Conservation (phyloP, 163 green algal genomes). For the Chloromonas sp. region DNA sequence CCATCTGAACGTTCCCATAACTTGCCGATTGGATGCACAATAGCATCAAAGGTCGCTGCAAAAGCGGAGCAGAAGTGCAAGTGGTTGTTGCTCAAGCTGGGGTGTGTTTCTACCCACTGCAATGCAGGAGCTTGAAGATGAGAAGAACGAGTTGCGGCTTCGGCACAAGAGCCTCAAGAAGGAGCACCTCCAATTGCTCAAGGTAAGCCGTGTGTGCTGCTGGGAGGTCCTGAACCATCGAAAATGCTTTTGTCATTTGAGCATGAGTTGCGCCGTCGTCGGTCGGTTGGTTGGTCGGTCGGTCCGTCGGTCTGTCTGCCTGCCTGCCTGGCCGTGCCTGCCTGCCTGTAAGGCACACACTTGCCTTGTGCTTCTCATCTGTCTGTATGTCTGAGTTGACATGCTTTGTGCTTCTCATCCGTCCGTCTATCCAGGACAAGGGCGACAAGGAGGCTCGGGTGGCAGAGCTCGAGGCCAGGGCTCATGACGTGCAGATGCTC, state of each 20-base stretch:
- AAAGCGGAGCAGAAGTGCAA: background rate
- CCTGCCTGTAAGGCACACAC: no score
- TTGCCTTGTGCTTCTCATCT: no score
- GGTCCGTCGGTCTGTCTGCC: no score
- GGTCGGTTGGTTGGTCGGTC: no score
- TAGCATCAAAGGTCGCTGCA: background rate
- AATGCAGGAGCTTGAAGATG: constrained; percentile 56
- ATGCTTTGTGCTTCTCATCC: no score
- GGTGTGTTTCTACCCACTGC: background rate
- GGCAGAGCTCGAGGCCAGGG: constrained; percentile 51
- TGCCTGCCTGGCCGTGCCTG: background rate
- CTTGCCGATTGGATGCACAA: background rate
- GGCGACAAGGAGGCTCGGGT: constrained; percentile 50
- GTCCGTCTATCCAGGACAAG: constrained; percentile 33
- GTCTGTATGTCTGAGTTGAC: no score
- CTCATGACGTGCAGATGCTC: constrained; percentile 58
- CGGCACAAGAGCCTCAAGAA: constrained; percentile 55
- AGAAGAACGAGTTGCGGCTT: constrained; percentile 56
- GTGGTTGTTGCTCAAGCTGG: background rate
- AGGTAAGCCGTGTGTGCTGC: background rate
- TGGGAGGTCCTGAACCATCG: no score
- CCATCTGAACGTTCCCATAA: background rate
- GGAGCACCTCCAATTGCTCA: constrained; percentile 57
- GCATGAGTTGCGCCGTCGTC: no score
- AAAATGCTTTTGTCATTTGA: no score